A percentile compares a stretch with the other conserved stretches of the same genome.
Evolutionary conservation across 2,329 filamentous ascomycete species (phyloP).

Genomic region (Didymella pomorum): DNA sequence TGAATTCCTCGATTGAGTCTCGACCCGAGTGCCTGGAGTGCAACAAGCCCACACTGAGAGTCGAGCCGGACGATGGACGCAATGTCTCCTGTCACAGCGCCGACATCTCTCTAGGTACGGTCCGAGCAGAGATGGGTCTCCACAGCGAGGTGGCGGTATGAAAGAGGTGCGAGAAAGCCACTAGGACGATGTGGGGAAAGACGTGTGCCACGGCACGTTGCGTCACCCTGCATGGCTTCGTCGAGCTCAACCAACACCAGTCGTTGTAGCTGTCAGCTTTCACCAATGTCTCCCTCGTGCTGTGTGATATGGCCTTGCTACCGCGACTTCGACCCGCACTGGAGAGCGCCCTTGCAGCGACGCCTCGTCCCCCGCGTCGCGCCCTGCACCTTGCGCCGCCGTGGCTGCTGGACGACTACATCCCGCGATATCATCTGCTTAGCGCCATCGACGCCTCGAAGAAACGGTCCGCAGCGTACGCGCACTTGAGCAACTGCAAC

Average conservation of each 20-base stretch:
- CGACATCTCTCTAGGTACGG: neutral
- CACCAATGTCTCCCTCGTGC: conserved; percentile 10
- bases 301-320: conserved; percentile 23
- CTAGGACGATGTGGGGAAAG: neutral
- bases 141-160: neutral
- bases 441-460: conserved; percentile 72
- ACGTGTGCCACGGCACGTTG: conserved; percentile 19
- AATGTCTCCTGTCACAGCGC: neutral
- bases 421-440: conserved; percentile 74
- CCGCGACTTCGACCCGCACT: conserved; percentile 24
- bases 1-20: neutral
- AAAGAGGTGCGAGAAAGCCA: neutral
- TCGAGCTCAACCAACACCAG: conserved; percentile 5
- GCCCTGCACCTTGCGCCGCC: conserved; percentile 63
- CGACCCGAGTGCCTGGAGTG: neutral
- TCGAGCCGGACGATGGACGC: neutral
- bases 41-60: neutral
- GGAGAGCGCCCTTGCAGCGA: neutral
- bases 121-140: neutral
- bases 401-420: conserved; percentile 77
- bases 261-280: conserved; percentile 4
- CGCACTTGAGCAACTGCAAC: conserved; percentile 80
- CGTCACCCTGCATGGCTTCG: conserved; percentile 17
- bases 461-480: conserved; percentile 77
- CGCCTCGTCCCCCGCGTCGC: conserved; percentile 30